phyloP scores from a whole-genome alignment of 306 rosid species.

The Cucumis hystrix region DNA sequence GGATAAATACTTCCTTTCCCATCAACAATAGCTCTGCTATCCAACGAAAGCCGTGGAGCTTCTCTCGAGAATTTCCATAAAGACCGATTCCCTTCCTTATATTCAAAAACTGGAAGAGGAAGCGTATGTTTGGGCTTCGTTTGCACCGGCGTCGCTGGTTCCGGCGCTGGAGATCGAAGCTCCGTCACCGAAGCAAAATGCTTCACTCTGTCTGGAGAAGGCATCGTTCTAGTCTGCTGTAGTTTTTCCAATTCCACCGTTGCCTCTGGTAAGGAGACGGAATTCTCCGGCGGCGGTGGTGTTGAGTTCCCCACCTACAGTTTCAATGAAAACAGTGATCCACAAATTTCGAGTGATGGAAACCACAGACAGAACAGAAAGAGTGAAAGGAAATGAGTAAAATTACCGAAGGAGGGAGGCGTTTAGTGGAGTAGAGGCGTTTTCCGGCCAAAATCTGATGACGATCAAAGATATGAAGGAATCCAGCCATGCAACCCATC shows the following conservation, averaged over 20 bases:
- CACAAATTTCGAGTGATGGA: background rate
- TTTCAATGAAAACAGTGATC: background rate
- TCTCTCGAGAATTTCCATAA: constrained; percentile 87
- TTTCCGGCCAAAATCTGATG: constrained; percentile 55
- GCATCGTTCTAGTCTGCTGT: constrained; percentile 9
- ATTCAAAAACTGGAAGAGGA: constrained; percentile 49
- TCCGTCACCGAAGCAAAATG: constrained; percentile 18
- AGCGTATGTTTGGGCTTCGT: constrained; percentile 20
- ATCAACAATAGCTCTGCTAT: constrained; percentile 79
- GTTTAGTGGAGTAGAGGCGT: constrained; percentile 53
- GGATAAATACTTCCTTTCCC: constrained; percentile 62
- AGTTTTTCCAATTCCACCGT: constrained; percentile 19
- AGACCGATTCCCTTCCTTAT: constrained; percentile 67
- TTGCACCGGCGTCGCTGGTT: background rate
- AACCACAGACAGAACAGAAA: background rate
- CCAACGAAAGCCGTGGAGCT: constrained; percentile 81
- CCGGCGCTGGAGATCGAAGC: constrained; percentile 20
- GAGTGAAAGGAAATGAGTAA: background rate
- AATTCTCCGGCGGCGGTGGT: constrained; percentile 22
- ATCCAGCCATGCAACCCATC: constrained; percentile 98
- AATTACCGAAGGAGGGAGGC: constrained; percentile 50
- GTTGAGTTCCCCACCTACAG: constrained; percentile 21
- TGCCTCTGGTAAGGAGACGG: constrained; percentile 13
- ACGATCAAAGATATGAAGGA: constrained; percentile 88
- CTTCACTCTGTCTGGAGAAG: constrained; percentile 40